Evolutionary conservation across 331 rosid genomes (phyloP).

Genomic region (Phaseolus coccineus): DNA sequence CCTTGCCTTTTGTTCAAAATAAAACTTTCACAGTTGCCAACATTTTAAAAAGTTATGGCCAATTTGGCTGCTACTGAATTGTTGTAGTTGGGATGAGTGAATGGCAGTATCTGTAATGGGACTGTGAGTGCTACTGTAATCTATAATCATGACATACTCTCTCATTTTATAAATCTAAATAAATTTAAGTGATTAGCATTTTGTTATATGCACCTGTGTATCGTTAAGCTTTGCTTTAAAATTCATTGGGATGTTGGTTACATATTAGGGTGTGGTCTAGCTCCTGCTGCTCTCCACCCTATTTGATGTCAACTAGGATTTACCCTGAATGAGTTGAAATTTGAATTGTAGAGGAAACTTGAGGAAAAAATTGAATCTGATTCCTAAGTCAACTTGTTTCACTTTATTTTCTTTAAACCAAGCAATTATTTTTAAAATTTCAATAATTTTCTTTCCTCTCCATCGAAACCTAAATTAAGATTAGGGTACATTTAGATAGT

Average conservation of each 20-base stretch:
- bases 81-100: background rate
- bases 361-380: background rate
- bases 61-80: background rate
- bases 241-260: background rate
- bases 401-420: background rate
- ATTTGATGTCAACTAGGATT: constrained; percentile 7
- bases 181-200: background rate
- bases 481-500: background rate
- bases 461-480: background rate
- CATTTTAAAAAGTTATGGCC: background rate
- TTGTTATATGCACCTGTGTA: background rate
- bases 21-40: background rate
- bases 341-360: background rate
- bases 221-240: background rate
- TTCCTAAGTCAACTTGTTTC: background rate
- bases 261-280: constrained; percentile 7
- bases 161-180: background rate
- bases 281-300: background rate
- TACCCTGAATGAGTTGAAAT: background rate
- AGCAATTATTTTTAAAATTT: background rate
- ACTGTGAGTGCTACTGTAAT: background rate
- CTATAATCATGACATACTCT: background rate
- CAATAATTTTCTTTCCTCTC: background rate
- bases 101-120: background rate
- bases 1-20: background rate